Evolutionary conservation across 805 yeast species (phyloP).

Genomic region (Metschnikowia proteae): DNA sequence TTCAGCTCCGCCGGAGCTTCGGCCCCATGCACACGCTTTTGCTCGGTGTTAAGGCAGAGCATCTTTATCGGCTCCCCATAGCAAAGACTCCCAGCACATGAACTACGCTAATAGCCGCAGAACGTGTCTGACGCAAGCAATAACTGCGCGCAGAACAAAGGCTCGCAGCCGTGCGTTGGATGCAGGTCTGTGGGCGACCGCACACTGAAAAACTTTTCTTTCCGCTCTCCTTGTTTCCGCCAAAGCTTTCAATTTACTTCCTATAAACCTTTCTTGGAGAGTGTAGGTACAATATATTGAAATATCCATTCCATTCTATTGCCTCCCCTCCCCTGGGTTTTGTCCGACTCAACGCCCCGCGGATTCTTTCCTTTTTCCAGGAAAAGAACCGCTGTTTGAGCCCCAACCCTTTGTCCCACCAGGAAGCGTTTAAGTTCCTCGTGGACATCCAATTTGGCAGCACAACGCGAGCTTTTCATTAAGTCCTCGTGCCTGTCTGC

Average conservation of each 20-base stretch:
- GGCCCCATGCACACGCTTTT: too few relatives aligned
- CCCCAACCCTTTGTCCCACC: constrained; percentile 5
- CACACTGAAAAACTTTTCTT: constrained; percentile 2
- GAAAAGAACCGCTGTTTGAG: constrained; percentile 4
- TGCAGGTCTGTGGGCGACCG: background rate
- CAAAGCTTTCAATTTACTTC: constrained; percentile 4
- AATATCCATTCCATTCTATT: constrained; percentile 3
- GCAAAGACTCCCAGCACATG: background rate
- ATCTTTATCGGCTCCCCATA: background rate
- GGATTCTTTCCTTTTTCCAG: background rate
- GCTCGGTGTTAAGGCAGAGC: background rate
- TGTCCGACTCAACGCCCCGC: constrained; percentile 1
- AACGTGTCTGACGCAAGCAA: background rate
- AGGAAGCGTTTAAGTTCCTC: constrained; percentile 5
- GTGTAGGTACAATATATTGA: constrained; percentile 6
- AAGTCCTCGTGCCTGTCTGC: constrained; percentile 30
- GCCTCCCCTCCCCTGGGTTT: constrained; percentile 6
- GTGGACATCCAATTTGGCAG: constrained; percentile 1
- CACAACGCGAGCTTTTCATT: constrained; percentile 36
- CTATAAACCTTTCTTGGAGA: constrained; percentile 6
- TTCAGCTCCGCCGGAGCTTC: too few relatives aligned
- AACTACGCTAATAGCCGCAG: background rate
- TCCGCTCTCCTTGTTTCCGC: background rate
- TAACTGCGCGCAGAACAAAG: background rate
- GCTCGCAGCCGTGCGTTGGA: background rate